phyloP scores from a whole-genome alignment of 73 alveolate species.

The Stentor coeruleus region DNA sequence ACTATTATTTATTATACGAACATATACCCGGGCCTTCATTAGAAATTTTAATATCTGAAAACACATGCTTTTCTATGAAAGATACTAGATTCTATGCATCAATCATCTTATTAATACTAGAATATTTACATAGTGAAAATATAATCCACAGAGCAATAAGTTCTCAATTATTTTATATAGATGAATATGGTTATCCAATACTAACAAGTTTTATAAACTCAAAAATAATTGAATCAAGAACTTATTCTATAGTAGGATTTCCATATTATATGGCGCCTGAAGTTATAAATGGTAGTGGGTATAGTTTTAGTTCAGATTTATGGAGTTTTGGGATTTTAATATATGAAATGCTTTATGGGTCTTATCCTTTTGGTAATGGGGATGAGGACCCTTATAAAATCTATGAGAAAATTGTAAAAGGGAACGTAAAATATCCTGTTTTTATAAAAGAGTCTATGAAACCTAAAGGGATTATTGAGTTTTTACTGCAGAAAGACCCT shows the following conservation, averaged over 20 bases:
- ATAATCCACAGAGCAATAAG: constrained; percentile 7
- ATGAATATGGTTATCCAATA: background rate
- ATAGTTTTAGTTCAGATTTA: constrained; percentile 38
- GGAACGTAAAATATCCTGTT: constrained; percentile 34
- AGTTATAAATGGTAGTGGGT: constrained; percentile 61
- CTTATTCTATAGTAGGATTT: constrained; percentile 45
- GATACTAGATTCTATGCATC: constrained; percentile 1
- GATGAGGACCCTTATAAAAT: constrained; percentile 67
- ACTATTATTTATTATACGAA: background rate
- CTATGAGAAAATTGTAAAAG: constrained; percentile 43
- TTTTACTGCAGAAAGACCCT: background rate
- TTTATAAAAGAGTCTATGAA: constrained; percentile 16
- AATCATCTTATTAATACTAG: background rate
- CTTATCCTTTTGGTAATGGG: constrained; percentile 54
- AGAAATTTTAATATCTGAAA: background rate
- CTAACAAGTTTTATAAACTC: constrained; percentile 28
- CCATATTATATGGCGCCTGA: constrained; percentile 85
- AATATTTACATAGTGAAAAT: constrained; percentile 2
- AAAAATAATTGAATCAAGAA: constrained; percentile 29
- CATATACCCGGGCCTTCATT: background rate
- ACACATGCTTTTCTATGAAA: background rate
- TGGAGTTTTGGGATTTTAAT: constrained; percentile 40
- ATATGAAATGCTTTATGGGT: constrained; percentile 32
- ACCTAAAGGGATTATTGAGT: background rate
- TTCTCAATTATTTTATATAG: background rate